Percentiles rank a stretch among this genome's conserved stretches.
Conservation (phyloP, 495 filamentous ascomycete species). For the Aspergillus asperescens region DNA sequence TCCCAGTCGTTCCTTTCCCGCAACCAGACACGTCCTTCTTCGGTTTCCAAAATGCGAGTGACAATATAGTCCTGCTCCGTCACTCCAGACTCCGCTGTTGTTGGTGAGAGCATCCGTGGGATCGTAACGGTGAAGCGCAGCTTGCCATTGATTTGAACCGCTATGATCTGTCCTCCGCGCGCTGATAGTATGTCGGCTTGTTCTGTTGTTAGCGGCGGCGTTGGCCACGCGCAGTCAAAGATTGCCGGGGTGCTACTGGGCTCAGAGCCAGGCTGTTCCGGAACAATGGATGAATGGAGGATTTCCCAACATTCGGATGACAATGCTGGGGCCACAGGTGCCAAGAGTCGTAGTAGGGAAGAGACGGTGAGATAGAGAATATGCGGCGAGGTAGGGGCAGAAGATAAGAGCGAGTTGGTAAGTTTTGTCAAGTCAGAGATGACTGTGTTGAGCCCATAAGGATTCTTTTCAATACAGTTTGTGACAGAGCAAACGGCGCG, state of each 20-base stretch:
- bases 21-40: conserved; percentile 44
- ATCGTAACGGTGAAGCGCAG: conserved; percentile 60
- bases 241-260: conserved; percentile 27
- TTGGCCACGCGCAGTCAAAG: conserved; percentile 52
- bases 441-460: conserved; percentile 70
- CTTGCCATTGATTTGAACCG: conserved; percentile 74
- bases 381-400: conserved; percentile 29
- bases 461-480: conserved; percentile 58
- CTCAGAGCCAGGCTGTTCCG: conserved; percentile 6
- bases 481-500: conserved; percentile 64
- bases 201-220: conserved; percentile 30
- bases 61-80: conserved; percentile 54
- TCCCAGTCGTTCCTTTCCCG: conserved; percentile 45
- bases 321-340: conserved; percentile 72
- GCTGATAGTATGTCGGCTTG: conserved; percentile 45
- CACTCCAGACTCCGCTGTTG: conserved; percentile 14
- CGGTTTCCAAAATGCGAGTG: conserved; percentile 41
- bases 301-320: conserved; percentile 74
- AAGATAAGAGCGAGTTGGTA: conserved; percentile 56
- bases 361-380: conserved; percentile 36
- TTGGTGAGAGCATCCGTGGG: conserved; percentile 25
- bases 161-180: conserved; percentile 45
- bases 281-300: conserved; percentile 35
- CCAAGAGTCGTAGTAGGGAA: conserved; percentile 61
- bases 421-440: conserved; percentile 76